A percentile compares a stretch with the other conserved stretches of the same genome.
phyloP scores from a whole-genome alignment of 352 stramenopile species.

The Globisporangium viniferum region DNA sequence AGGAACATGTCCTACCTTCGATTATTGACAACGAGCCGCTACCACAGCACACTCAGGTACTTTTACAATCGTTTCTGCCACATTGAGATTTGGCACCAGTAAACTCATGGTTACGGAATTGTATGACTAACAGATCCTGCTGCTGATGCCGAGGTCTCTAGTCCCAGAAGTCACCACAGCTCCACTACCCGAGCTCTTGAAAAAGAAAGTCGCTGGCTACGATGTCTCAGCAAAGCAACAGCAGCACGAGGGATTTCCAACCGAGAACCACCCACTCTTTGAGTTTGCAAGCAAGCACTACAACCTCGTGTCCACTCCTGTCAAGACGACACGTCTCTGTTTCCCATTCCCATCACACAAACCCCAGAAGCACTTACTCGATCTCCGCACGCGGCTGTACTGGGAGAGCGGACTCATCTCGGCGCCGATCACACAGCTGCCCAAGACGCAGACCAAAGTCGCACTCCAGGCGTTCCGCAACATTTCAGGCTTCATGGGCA shows the following conservation, averaged over 20 bases:
- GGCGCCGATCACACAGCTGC: conserved; percentile 43
- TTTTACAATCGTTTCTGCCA: no score
- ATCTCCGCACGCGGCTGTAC: conserved; percentile 47
- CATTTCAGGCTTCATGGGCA: conserved; percentile 78
- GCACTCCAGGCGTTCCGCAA: conserved; percentile 72
- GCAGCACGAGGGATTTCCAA: background rate
- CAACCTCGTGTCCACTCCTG: conserved; percentile 21
- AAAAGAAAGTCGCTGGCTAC: background rate
- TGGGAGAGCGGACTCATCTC: conserved; percentile 64
- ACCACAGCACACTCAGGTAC: no score
- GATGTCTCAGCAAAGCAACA: background rate
- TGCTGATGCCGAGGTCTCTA: background rate
- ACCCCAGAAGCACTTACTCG: conserved; percentile 23
- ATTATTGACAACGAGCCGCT: no score
- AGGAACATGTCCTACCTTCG: no score
- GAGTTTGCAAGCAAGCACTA: conserved; percentile 39
- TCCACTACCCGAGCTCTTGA: background rate
- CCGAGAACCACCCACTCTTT: conserved; percentile 36
- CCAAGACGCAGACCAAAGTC: conserved; percentile 40
- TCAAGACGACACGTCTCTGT: conserved; percentile 20
- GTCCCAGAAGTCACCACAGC: background rate
- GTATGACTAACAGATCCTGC: background rate
- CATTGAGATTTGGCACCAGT: no score
- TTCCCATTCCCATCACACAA: background rate
- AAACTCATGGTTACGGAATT: no score